These are phyloP conservation scores for Dictyostelium gargantuum DNA, from an alignment of 208 protist species.

Conservation along the genomic window DNA sequence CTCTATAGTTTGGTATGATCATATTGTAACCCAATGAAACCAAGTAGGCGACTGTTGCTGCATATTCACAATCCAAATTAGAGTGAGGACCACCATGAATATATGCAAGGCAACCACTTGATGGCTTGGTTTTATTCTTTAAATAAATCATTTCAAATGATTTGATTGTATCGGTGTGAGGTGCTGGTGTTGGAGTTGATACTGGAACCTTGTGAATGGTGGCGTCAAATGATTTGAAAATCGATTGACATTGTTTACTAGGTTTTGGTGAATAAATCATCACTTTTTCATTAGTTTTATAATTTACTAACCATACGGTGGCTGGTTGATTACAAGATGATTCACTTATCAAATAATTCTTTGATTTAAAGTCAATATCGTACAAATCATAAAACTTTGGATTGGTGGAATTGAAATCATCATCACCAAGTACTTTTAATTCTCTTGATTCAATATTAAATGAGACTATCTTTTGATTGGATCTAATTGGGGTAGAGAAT, in stretches of 20 bases:
- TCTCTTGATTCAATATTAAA: neutral
- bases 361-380: neutral
- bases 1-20: constrained; percentile 42
- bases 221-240: neutral
- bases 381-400: neutral
- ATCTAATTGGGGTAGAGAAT: neutral
- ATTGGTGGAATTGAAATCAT: neutral
- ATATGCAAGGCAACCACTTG: neutral
- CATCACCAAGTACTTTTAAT: neutral
- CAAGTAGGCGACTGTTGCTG: neutral
- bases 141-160: neutral
- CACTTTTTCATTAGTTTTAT: neutral
- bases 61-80: neutral
- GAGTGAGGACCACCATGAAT: constrained; percentile 51
- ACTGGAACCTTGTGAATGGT: neutral
- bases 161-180: neutral
- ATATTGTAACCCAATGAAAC: constrained; percentile 20
- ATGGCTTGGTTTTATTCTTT: neutral
- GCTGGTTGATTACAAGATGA: neutral
- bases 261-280: neutral
- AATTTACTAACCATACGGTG: neutral
- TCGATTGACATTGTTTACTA: neutral
- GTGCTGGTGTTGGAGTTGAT: neutral
- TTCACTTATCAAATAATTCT: neutral
- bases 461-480: neutral